Evolutionary conservation across 805 yeast species (phyloP).

Genomic region (Candida lessepsii): DNA sequence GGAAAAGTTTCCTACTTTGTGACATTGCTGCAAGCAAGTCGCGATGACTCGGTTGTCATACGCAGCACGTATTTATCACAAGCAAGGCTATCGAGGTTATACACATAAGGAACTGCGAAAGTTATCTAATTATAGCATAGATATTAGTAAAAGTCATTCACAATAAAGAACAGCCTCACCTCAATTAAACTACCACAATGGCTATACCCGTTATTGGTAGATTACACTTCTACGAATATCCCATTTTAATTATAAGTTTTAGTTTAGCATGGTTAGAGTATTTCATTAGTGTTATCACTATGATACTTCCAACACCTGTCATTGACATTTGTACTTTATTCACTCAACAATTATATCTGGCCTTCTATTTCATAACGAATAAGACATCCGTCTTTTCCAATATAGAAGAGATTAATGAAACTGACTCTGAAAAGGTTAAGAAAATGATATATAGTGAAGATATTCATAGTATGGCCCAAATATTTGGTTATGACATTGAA

Average conservation of each 20-base stretch:
- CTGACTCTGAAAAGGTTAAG: conserved; percentile 30
- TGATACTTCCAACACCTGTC: conserved; percentile 43
- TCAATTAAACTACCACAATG: conserved; percentile 23
- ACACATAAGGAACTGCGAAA: no score
- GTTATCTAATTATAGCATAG: no score
- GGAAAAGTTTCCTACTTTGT: not conserved
- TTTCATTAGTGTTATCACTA: conserved; percentile 43
- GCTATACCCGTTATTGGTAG: conserved; percentile 46
- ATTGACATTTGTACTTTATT: conserved; percentile 35
- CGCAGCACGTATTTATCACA: no score
- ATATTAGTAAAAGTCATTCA: no score
- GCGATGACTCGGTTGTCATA: no score
- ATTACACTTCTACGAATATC: conserved; percentile 49
- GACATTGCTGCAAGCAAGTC: not conserved
- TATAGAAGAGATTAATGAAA: conserved; percentile 17
- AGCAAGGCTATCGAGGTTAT: no score
- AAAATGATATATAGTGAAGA: conserved; percentile 46
- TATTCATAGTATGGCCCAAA: conserved; percentile 62
- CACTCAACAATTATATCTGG: conserved; percentile 24
- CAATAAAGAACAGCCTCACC: no score
- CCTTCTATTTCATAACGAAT: conserved; percentile 10
- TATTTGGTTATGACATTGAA: conserved; percentile 71
- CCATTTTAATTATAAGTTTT: conserved; percentile 44
- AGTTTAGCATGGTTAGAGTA: conserved; percentile 51
- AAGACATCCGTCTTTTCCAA: conserved; percentile 23